Percentiles rank a stretch among this genome's conserved stretches.
Evolutionary conservation across 805 yeast species (phyloP).

Genomic region (Isabelozyma pseudorhagii): DNA sequence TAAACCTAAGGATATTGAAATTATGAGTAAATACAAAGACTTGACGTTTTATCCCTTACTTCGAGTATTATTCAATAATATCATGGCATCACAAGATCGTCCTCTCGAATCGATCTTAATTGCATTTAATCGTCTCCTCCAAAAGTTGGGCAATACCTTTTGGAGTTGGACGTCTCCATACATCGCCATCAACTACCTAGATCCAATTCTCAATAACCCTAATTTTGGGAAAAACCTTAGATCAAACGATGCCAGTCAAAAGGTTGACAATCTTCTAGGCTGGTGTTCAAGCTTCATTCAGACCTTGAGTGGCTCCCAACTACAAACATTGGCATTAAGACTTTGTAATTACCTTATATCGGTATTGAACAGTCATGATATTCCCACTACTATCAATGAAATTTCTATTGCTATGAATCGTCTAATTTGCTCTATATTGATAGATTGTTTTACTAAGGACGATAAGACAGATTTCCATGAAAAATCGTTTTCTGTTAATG

Average conservation of each 20-base stretch:
- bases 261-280: slow-evolving; percentile 24
- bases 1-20: slow-evolving; percentile 24
- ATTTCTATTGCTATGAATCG: not conserved
- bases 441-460: slow-evolving; percentile 14
- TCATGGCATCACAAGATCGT: slow-evolving; percentile 46
- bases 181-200: slow-evolving; percentile 54
- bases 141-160: slow-evolving; percentile 39
- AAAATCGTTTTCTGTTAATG: slow-evolving; percentile 27
- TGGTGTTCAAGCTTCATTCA: slow-evolving; percentile 52
- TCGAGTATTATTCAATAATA: slow-evolving; percentile 46
- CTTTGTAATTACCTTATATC: slow-evolving; percentile 45
- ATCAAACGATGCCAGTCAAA: slow-evolving; percentile 9
- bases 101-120: slow-evolving; percentile 58
- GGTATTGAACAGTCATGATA: not conserved
- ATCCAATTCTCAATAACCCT: slow-evolving; percentile 56
- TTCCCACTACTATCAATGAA: not conserved
- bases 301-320: slow-evolving; percentile 46
- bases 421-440: slow-evolving; percentile 7
- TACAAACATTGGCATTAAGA: slow-evolving; percentile 51
- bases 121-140: slow-evolving; percentile 45
- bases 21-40: slow-evolving; percentile 23
- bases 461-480: slow-evolving; percentile 12
- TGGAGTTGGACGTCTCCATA: slow-evolving; percentile 58
- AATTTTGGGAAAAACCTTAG: slow-evolving; percentile 37
- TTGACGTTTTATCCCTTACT: slow-evolving; percentile 34